Conservation (phyloP, 139 green algal species). For the Penium margaritaceum region DNA sequence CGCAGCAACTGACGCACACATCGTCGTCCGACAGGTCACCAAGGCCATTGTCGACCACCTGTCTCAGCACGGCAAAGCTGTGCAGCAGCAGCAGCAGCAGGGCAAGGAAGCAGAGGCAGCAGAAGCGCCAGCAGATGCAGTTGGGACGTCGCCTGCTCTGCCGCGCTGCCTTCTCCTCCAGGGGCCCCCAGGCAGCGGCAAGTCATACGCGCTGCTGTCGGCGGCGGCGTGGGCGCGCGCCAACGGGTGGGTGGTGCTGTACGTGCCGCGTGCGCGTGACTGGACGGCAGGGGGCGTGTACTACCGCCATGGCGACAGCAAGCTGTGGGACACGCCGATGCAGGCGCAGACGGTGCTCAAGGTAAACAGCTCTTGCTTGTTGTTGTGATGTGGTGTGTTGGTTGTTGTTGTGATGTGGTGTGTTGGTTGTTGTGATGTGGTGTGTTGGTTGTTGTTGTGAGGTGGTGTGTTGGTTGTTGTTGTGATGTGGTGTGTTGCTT, state of each 20-base stretch:
- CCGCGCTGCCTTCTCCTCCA: conserved; percentile 22
- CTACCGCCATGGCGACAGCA: conserved; percentile 12
- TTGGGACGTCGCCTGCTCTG: neutral
- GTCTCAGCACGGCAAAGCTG: neutral
- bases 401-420: neutral
- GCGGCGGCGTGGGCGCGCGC: conserved; percentile 35
- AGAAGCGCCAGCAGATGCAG: too few relatives aligned
- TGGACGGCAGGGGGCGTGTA: conserved; percentile 30
- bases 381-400: too few relatives aligned
- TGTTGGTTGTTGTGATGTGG: too few relatives aligned
- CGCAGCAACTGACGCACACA: neutral
- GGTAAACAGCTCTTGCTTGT: conserved; percentile 10
- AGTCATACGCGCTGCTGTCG: conserved; percentile 22
- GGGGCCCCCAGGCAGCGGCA: conserved; percentile 29
- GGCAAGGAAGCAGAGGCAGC: too few relatives aligned
- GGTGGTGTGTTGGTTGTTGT: too few relatives aligned
- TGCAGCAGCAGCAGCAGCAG: too few relatives aligned
- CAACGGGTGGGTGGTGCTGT: conserved; percentile 40
- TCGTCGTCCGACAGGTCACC: neutral
- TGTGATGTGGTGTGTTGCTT: too few relatives aligned
- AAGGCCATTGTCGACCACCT: neutral
- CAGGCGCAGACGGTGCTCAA: conserved; percentile 29
- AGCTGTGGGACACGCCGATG: conserved; percentile 33
- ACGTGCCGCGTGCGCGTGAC: conserved; percentile 30
- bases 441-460: too few relatives aligned